Evolutionary conservation across 2,329 filamentous ascomycete genomes (phyloP).

Genomic region (Aspergillus sp.): DNA sequence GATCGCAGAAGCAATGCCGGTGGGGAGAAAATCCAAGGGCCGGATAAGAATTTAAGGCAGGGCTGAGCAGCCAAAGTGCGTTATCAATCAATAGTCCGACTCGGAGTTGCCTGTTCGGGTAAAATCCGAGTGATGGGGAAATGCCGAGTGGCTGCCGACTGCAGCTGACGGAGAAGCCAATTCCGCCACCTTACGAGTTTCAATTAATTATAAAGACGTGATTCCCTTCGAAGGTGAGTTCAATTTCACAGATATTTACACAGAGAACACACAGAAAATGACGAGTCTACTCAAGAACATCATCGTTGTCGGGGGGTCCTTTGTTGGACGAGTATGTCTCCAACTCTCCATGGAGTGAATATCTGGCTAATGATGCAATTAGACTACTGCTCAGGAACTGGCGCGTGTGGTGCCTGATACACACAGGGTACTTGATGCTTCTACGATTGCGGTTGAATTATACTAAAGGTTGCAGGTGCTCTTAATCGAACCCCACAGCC

Average conservation of each 20-base stretch:
- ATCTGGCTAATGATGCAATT: slow-evolving; percentile 1
- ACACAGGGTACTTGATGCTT: slow-evolving; percentile 22
- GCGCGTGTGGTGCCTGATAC: slow-evolving; percentile 28
- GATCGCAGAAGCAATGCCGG: too few relatives aligned
- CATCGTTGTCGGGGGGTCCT: slow-evolving; percentile 33
- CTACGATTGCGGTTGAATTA: not conserved
- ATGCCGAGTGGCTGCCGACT: too few relatives aligned
- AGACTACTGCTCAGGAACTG: slow-evolving; percentile 31
- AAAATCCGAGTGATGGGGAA: too few relatives aligned
- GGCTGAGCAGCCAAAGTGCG: too few relatives aligned
- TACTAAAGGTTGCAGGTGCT: slow-evolving; percentile 18
- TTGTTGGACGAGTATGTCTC: slow-evolving; percentile 28
- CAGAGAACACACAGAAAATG: slow-evolving; percentile 14
- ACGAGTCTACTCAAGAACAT: slow-evolving; percentile 25
- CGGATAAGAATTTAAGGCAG: too few relatives aligned
- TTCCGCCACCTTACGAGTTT: not conserved
- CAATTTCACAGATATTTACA: too few relatives aligned
- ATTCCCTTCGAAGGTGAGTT: too few relatives aligned
- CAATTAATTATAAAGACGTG: too few relatives aligned
- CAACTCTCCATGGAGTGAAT: not conserved
- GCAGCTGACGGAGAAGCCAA: too few relatives aligned
- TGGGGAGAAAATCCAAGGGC: too few relatives aligned
- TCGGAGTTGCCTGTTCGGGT: too few relatives aligned
- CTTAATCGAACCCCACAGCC: slow-evolving; percentile 29
- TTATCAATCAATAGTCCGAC: too few relatives aligned